Conservation (phyloP, 768 basidiomycete species). For the Mycena polygramma region DNA sequence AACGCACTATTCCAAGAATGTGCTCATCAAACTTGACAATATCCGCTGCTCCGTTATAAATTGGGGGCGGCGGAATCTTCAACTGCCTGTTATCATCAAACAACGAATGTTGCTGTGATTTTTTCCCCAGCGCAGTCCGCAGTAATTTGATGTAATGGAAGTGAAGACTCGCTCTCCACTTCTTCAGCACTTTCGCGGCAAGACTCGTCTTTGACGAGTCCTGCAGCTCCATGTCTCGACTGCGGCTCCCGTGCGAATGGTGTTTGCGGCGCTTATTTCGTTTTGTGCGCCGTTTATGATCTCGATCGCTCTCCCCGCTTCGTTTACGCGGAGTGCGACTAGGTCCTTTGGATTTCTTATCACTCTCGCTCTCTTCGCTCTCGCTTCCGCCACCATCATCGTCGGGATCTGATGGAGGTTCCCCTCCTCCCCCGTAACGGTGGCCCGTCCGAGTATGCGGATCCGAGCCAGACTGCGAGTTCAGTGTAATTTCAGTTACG, state of each 20-base stretch:
- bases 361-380: too few relatives aligned
- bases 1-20: too few relatives aligned
- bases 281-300: neutral
- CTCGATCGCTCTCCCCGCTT: too few relatives aligned
- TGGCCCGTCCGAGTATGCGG: neutral
- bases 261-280: slow-evolving; percentile 5
- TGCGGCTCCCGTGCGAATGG: neutral
- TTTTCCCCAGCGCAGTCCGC: neutral
- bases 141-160: neutral
- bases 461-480: neutral
- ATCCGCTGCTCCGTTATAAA: neutral
- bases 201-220: neutral
- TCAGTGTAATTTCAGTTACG: neutral
- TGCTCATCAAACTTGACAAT: too few relatives aligned
- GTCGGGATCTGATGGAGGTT: neutral
- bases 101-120: neutral
- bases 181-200: neutral
- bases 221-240: neutral
- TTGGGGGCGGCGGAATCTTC: neutral
- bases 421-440: neutral
- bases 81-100: too few relatives aligned
- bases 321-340: too few relatives aligned
- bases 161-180: neutral
- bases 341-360: too few relatives aligned
- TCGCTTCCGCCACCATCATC: too few relatives aligned